Percentiles rank a stretch among this genome's conserved stretches.
Conservation (phyloP, 495 filamentous ascomycete species). For the Daldinia caldariorum region DNA sequence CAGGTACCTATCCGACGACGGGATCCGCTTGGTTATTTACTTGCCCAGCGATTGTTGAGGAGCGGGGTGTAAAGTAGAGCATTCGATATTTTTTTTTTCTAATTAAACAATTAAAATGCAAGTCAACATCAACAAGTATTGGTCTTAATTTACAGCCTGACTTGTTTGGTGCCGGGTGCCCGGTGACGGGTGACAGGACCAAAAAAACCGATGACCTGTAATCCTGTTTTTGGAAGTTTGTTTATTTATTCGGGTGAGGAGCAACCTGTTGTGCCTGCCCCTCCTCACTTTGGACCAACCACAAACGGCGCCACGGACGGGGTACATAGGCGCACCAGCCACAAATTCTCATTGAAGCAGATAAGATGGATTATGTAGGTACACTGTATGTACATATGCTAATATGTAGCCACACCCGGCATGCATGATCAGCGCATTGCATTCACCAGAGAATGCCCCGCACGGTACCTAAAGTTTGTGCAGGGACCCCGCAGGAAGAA, state of each 20-base stretch:
- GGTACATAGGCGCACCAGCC: not conserved
- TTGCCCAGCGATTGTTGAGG: conserved; percentile 19
- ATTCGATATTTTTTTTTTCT: conserved; percentile 4
- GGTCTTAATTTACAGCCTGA: conserved; percentile 36
- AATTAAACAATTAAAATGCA: conserved; percentile 21
- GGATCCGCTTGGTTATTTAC: conserved; percentile 4
- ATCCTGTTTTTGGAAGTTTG: conserved; percentile 48
- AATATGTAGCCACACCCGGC: too few relatives aligned
- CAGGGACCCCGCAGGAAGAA: conserved; percentile 27
- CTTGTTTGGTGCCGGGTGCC: conserved; percentile 1
- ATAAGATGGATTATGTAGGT: conserved; percentile 5
- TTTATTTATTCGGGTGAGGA: conserved; percentile 50
- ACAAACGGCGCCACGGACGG: conserved; percentile 1
- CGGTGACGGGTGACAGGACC: conserved; percentile 14
- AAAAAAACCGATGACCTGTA: conserved; percentile 15
- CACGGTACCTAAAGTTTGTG: conserved; percentile 21
- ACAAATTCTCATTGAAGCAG: not conserved
- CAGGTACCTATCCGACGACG: not conserved
- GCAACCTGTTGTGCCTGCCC: conserved; percentile 40
- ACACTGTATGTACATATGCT: too few relatives aligned
- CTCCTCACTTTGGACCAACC: conserved; percentile 32
- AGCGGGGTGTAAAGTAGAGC: conserved; percentile 11
- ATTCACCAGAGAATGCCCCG: conserved; percentile 22
- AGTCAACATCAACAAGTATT: conserved; percentile 11
- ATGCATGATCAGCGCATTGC: too few relatives aligned